Conservation (phyloP, 169 alveolate species). For the Plasmodium reichenowi region DNA sequence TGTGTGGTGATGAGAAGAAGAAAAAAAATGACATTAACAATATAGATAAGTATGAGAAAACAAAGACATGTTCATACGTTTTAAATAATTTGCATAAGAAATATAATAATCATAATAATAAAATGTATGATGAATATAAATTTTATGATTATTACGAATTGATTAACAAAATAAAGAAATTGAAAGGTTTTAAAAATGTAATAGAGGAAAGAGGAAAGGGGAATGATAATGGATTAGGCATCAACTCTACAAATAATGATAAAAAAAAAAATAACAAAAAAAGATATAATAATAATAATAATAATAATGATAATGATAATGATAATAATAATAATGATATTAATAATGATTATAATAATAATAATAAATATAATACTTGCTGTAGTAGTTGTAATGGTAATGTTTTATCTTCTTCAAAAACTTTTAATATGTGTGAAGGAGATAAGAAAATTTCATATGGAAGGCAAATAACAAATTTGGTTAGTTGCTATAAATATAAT, state of each 20-base stretch:
- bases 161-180: conserved; percentile 1
- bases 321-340: neutral
- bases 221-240: neutral
- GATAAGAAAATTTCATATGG: conserved; percentile 21
- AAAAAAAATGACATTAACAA: too few relatives aligned
- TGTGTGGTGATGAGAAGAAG: too few relatives aligned
- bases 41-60: too few relatives aligned
- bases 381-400: too few relatives aligned
- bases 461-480: conserved; percentile 50
- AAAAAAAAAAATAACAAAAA: neutral
- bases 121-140: neutral
- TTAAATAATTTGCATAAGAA: too few relatives aligned
- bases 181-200: conserved; percentile 12
- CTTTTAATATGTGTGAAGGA: neutral
- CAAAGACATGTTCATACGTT: too few relatives aligned
- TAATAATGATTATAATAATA: conserved; percentile 2
- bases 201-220: neutral
- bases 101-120: too few relatives aligned
- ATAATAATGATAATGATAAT: neutral
- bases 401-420: too few relatives aligned
- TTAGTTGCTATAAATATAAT: conserved; percentile 68
- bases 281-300: neutral
- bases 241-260: too few relatives aligned
- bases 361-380: too few relatives aligned
- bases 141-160: conserved; percentile 4